These are phyloP conservation scores for Hymenoscyphus infarciens DNA, from an alignment of 2,329 filamentous ascomycete genomes.

Conservation along the genomic window DNA sequence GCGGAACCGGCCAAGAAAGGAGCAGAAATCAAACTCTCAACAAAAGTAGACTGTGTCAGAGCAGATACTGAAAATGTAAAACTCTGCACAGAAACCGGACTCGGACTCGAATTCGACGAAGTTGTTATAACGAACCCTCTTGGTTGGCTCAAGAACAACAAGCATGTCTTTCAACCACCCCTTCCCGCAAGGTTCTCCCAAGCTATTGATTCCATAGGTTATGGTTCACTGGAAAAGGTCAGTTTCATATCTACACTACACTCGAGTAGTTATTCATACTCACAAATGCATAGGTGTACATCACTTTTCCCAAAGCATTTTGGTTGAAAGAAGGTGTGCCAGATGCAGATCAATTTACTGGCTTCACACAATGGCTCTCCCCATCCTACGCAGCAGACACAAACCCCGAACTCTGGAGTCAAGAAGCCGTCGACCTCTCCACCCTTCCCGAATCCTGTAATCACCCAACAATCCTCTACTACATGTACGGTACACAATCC, in stretches of 20 bases:
- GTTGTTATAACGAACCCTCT: constrained; percentile 50
- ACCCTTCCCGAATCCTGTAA: constrained; percentile 44
- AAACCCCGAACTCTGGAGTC: constrained; percentile 52
- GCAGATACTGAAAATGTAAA: constrained; percentile 12
- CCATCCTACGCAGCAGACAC: constrained; percentile 52
- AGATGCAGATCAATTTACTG: constrained; percentile 28
- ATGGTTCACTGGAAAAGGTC: constrained; percentile 50
- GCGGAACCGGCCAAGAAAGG: constrained; percentile 27
- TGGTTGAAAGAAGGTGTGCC: constrained; percentile 42
- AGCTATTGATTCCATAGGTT: constrained; percentile 47
- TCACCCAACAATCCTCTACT: constrained; percentile 68
- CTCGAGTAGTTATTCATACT: neutral
- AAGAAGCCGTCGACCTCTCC: constrained; percentile 60
- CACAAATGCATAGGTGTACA: constrained; percentile 32
- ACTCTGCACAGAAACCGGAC: constrained; percentile 22
- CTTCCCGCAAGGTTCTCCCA: constrained; percentile 41
- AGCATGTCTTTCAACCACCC: constrained; percentile 41
- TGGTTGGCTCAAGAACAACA: constrained; percentile 46
- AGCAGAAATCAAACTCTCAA: constrained; percentile 27
- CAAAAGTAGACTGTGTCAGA: constrained; percentile 25
- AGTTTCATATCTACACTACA: constrained; percentile 4
- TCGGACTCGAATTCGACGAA: constrained; percentile 35
- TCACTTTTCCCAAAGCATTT: constrained; percentile 60
- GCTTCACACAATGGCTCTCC: constrained; percentile 58
- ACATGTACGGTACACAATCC: constrained; percentile 47